Base-by-base conservation (phyloP, 2,329 filamentous ascomycete genomes). In the Blastomyces emzantsi region DNA sequence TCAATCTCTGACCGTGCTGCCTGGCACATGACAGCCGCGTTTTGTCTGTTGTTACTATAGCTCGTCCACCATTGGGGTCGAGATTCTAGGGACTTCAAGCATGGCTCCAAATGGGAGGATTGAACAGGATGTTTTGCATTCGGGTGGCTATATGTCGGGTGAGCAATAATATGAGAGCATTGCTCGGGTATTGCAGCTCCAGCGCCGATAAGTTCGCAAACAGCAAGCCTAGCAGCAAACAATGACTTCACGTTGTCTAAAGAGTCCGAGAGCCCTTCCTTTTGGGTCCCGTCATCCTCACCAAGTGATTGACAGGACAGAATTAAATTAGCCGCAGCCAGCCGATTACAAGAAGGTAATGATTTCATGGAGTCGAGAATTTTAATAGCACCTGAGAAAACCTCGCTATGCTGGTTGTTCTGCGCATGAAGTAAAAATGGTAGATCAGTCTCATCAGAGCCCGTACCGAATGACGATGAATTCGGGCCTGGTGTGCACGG, bases 11-110 rank as follows among this genome's bases (percentile, higher is more conserved):
- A 75, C 47, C 85, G 80, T 52, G 83, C 81, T 36, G 85, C 84
- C 66, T 86, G 81, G 67, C 87, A 89, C 67, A 88, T 83, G 22
- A 85, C 74, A 54, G 84, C 76, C 1, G 85, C 85, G 67, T 86
- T 85, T 63, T 86, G 83, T 63, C 81, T 78, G 64, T 79, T 83
- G 71, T 86, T 86, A 67, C 83, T 84, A 74, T 85, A 89, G 30
- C 84, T 87, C 1, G 80, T 86, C 85, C 85, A 88, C 71, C 79
- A 82, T 55, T 85, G 84, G 1, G 81, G 79, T 30, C 81, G 78
- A 22, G 79, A 78, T 56, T 82, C 80, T 1, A 89, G 72, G 4
- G 79, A 79, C 56, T 75, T 77, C 4, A 86, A 73, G 67, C 86
- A 89, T 11, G 74, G 69, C 56, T 78, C 75, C 30, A 86, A 66